phyloP scores from a whole-genome alignment of 1,139 yeast species.

The Ogataea hybrid region DNA sequence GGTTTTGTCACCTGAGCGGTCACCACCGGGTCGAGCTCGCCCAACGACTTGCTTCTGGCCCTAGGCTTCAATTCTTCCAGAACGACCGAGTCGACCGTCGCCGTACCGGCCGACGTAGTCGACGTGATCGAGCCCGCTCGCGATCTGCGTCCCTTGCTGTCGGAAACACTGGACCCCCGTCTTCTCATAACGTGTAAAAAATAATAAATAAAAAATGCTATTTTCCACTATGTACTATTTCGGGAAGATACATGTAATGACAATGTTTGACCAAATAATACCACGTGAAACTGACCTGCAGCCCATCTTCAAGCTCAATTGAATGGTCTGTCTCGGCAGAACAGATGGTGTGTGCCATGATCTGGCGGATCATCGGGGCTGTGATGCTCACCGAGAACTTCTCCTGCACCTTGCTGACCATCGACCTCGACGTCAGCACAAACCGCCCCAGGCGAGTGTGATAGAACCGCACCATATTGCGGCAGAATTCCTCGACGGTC shows the following conservation, averaged over 20 bases:
- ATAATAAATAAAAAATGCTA: conserved; percentile 1
- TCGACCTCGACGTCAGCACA: neutral
- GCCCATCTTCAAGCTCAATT: no score
- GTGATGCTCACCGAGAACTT: neutral
- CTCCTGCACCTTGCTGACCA: neutral
- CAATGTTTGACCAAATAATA: neutral
- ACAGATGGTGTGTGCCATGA: no score
- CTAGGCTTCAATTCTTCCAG: neutral
- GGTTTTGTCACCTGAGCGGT: neutral
- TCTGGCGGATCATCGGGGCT: neutral
- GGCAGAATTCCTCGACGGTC: neutral
- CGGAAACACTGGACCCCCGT: conserved; percentile 26
- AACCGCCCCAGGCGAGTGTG: neutral
- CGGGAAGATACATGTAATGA: conserved; percentile 6
- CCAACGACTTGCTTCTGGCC: conserved; percentile 1
- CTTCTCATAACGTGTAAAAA: conserved; percentile 19
- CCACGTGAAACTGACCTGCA: conserved; percentile 1
- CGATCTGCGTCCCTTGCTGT: conserved; percentile 23
- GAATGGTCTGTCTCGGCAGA: no score
- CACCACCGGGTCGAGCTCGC: neutral
- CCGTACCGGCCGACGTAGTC: neutral
- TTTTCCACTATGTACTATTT: neutral
- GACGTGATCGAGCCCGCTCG: conserved; percentile 52
- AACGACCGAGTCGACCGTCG: neutral
- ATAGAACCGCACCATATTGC: neutral